Percentiles rank a stretch among this genome's conserved stretches.
Conservation (phyloP, 73 alveolate species). For the Stentor roeselii region DNA sequence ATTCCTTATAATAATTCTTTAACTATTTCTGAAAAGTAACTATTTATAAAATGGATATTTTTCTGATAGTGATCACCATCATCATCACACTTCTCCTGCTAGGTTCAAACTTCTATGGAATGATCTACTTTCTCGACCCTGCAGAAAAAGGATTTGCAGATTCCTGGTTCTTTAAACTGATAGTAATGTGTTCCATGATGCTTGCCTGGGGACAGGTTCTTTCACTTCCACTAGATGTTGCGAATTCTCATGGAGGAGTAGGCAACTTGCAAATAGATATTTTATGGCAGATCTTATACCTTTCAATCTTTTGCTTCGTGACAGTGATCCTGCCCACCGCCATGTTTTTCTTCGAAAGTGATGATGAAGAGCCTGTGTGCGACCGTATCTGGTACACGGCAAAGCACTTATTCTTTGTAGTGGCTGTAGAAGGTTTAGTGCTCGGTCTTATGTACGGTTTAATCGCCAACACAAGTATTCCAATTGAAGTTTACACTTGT, state of each 20-base stretch:
- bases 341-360: slow-evolving; percentile 76
- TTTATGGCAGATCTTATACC: slow-evolving; percentile 79
- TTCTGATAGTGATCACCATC: slow-evolving; percentile 27
- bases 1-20: too few species aligned
- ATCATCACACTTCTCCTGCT: slow-evolving; percentile 23
- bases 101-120: slow-evolving; percentile 10
- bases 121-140: slow-evolving; percentile 38
- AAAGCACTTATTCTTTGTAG: slow-evolving; percentile 39
- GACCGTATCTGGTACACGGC: slow-evolving; percentile 56
- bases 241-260: slow-evolving; percentile 62
- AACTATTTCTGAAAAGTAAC: too few species aligned
- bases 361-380: slow-evolving; percentile 70
- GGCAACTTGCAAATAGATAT: slow-evolving; percentile 73
- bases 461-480: slow-evolving; percentile 51
- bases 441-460: slow-evolving; percentile 61
- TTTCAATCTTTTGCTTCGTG: slow-evolving; percentile 55
- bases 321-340: slow-evolving; percentile 70
- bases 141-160: slow-evolving; percentile 26
- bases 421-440: slow-evolving; percentile 43
- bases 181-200: slow-evolving; percentile 49
- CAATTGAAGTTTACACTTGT: slow-evolving; percentile 48
- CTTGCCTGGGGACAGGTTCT: slow-evolving; percentile 74
- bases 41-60: slow-evolving; percentile 39
- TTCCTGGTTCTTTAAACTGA: slow-evolving; percentile 28
- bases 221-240: slow-evolving; percentile 81